Percentiles rank a stretch among this genome's conserved stretches.
Conservation (phyloP, 768 basidiomycete species). For the Tephrocybe sp. region DNA sequence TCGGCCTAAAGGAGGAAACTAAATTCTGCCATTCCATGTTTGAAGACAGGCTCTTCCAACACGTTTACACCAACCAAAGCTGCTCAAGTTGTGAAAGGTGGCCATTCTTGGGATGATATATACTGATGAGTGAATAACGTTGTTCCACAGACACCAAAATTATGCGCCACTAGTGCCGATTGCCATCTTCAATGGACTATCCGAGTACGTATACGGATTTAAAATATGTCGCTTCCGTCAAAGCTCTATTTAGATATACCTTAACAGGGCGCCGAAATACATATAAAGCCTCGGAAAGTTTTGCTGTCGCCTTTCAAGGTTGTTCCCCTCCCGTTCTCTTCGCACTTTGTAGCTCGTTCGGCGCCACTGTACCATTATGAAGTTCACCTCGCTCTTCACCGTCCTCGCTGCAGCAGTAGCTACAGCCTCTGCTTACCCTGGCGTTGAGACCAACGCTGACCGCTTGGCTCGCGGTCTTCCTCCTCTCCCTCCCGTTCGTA, state of each 20-base stretch:
- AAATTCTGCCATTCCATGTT: neutral
- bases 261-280: constrained; percentile 5
- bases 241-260: constrained; percentile 1
- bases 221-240: constrained; percentile 16
- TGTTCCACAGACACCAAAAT: too few relatives aligned
- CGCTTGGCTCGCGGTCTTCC: constrained; percentile 53
- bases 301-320: constrained; percentile 3
- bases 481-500: constrained; percentile 45
- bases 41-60: too few relatives aligned
- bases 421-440: constrained; percentile 31
- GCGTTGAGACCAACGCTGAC: constrained; percentile 46
- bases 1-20: too few relatives aligned
- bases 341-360: constrained; percentile 15
- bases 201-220: constrained; percentile 12
- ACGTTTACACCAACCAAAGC: too few relatives aligned
- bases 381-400: constrained; percentile 39
- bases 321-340: constrained; percentile 10
- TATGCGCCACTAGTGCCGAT: constrained; percentile 13
- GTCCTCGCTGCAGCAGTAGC: constrained; percentile 37
- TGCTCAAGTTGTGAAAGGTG: too few relatives aligned
- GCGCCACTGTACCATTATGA: constrained; percentile 29
- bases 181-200: neutral
- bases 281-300: constrained; percentile 8
- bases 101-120: too few relatives aligned
- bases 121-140: neutral